Evolutionary conservation across 2,329 filamentous ascomycete genomes (phyloP).

Genomic region (Tolypocladium guangdongense): DNA sequence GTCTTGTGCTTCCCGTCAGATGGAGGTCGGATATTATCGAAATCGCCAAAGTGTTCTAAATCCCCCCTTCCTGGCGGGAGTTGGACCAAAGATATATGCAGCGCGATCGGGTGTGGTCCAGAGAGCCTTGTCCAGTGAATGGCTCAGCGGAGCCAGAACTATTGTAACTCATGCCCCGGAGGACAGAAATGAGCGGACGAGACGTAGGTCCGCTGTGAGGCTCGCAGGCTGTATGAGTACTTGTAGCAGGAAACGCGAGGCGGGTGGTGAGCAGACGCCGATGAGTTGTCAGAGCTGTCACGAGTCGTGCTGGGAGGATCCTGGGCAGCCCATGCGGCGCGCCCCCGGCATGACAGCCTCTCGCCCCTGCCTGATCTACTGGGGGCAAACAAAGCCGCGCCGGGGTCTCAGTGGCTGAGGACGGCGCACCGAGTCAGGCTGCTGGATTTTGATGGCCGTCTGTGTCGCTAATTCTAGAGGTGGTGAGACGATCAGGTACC

Average conservation of each 20-base stretch:
- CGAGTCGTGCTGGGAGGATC: constrained; percentile 29
- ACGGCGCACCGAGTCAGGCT: constrained; percentile 9
- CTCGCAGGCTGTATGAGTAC: constrained; percentile 1
- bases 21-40: not conserved
- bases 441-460: not conserved
- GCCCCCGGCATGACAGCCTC: constrained; percentile 26
- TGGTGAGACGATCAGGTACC: not conserved
- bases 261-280: constrained; percentile 11
- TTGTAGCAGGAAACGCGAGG: constrained; percentile 2
- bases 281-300: constrained; percentile 26
- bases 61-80: not conserved
- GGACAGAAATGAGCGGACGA: constrained; percentile 12
- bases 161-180: constrained; percentile 17
- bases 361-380: constrained; percentile 28
- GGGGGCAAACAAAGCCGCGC: constrained; percentile 25
- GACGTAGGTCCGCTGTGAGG: constrained; percentile 7
- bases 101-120: not conserved
- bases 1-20: not conserved
- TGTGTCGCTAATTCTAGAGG: not conserved
- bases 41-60: not conserved
- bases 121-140: not conserved
- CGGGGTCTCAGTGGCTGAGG: constrained; percentile 25
- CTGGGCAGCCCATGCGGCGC: constrained; percentile 25
- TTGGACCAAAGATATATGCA: not conserved
- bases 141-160: constrained; percentile 14